Base-by-base conservation (phyloP, 2,329 filamentous ascomycete species). In the Pseudogymnoascus sp. region DNA sequence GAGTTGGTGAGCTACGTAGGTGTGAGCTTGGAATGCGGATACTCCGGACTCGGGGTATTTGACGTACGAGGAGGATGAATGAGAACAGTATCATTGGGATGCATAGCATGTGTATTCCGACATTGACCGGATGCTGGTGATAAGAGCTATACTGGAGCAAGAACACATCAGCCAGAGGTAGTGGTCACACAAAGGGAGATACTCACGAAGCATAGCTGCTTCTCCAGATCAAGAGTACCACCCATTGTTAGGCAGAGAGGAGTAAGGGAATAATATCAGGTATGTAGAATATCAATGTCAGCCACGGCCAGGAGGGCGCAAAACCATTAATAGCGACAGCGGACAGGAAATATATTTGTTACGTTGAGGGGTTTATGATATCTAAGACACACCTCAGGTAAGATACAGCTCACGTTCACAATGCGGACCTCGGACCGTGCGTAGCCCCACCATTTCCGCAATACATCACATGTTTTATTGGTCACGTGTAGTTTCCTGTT, bases 161-260 rank as follows among this genome's bases (percentile, higher is more conserved):
- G 69, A 33, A 55, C n/a, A 35, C 60, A 68, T 68, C 55, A 60
- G 39, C 16, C 45, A 39, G 30, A 42, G 23, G 36, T 55, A 16
- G 45, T 28, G 35, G 11, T 12, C 55, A 63, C 62, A 58, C 49
- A 33, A 19, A 9, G 35, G 11, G 28, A 55, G n/a, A 33, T 55
- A 76, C 88, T 75, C 84, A 94, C 90, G 77, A 92, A 92, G 75
- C 84, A 85, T 70, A 94, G 81, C 72, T 93, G 90, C 73, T 86
- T 89, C 78, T 94, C 90, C 60, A 94, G 82, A 71, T 92, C 87
- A 71, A 94, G 82, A 69, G 84, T 60, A 6, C 58, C 58, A 39
- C 58, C 58, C 33, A 41, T 39, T 12, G 11, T 33, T 33, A 55
- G 28, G 16, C 3, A 16, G 16, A 55, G 25, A 30, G 49, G n/a